Evolutionary conservation across 768 basidiomycete genomes (phyloP), one percentile per base, ranked within the genome.

Genomic region (Gelatoporia subvermispora): DNA sequence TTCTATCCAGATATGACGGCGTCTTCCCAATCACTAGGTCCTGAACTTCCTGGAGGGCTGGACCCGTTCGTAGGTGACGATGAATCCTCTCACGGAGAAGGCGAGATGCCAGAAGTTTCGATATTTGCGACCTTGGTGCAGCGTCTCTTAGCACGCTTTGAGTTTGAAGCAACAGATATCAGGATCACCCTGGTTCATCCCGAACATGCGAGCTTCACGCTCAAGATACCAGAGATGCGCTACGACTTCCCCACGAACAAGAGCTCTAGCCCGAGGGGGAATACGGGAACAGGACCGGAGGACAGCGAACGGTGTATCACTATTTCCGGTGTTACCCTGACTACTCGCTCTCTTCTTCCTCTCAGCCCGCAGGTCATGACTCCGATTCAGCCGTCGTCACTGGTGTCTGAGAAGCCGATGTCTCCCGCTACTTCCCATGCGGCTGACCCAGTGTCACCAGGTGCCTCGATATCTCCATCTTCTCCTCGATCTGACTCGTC

Each of bases 41-140:
- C 28, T 5, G 71, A 72, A 45, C 66, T 88, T 41, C 88, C 90
- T 11, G 88, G 89, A 23, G 81, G 82, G 15, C 69, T 91, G 36
- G 73, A 79, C 58, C 72, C 77, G n/a, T 82, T 81, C 50, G 62
- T 72, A 23, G 56, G 70, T 35, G 66, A 68, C 9, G 78, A 79
- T 43, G 73, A 72, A 36, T 60, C 64, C 16, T 59, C 60, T 21
- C 64, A 65, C 44, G 45, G 63, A 18, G 83, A 85, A 42, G 59
- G 66, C 22, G 84, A 89, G 53, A 83, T 85, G 36, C 75, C 76
- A 23, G 91, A 88, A 16, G 81, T 92, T 21, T 88, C 88, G 15
- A 69, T 93, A 42, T 85, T 93, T 62, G 82, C 92, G 23, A 77
- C 78, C 41, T 75, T 93, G 47, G 82, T 93, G 41, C 90, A 93